Evolutionary conservation across 345 rosid genomes (phyloP).

Genomic region (Camelina hispida): DNA sequence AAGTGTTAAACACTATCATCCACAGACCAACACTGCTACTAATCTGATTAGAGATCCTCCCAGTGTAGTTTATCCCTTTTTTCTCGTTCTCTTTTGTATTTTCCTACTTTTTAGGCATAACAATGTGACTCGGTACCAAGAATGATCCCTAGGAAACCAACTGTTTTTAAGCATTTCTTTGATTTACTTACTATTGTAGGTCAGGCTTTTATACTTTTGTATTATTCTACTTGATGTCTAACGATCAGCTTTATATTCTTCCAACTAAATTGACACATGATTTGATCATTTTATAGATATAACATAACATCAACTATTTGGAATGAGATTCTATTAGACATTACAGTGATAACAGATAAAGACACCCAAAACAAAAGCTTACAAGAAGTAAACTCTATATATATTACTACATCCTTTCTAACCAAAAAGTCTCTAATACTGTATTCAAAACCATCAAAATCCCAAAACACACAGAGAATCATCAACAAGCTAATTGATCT

Average conservation of each 20-base stretch:
- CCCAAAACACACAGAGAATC: conserved; percentile 27
- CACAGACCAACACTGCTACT: conserved; percentile 28
- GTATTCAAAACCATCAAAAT: conserved; percentile 7
- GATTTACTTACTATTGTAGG: conserved; percentile 11
- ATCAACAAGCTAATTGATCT: conserved; percentile 83
- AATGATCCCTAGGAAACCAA: conserved; percentile 19
- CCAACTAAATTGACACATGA: neutral
- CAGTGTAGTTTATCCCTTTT: neutral
- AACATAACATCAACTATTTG: conserved; percentile 14
- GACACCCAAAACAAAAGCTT: conserved; percentile 29
- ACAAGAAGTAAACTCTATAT: conserved; percentile 39
- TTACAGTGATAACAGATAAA: neutral
- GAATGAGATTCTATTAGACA: conserved; percentile 1
- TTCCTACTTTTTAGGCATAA: neutral
- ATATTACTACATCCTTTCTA: conserved; percentile 19
- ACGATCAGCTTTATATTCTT: neutral
- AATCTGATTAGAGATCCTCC: conserved; percentile 34
- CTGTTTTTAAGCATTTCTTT: neutral
- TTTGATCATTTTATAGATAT: neutral
- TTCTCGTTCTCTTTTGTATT: neutral
- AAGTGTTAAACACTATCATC: conserved; percentile 60
- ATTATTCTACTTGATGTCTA: neutral
- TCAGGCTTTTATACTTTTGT: conserved; percentile 22
- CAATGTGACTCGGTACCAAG: neutral
- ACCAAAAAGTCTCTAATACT: conserved; percentile 10